These are phyloP conservation scores for Tardiomyces blankii DNA, from an alignment of 1,139 yeast species.

Conservation along the genomic window DNA sequence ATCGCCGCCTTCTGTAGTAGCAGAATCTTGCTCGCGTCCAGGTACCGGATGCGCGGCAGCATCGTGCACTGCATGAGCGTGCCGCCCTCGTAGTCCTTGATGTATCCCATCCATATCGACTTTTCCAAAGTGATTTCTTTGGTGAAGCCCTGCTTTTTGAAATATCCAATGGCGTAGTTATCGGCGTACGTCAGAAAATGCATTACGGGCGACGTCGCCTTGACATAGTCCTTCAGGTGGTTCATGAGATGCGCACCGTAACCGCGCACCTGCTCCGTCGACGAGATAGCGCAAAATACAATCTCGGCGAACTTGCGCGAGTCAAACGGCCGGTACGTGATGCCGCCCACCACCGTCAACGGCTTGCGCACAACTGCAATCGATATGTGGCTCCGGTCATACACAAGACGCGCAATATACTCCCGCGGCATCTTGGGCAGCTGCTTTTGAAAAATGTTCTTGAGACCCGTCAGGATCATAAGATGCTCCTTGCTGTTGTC, in stretches of 20 bases:
- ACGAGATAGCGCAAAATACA: conserved; percentile 94
- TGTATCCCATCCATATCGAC: conserved; percentile 94
- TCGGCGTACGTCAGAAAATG: conserved; percentile 95
- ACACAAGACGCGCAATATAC: conserved; percentile 86
- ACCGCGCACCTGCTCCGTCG: conserved; percentile 95
- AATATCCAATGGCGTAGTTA: conserved; percentile 96
- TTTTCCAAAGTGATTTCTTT: conserved; percentile 83
- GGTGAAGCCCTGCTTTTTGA: conserved; percentile 95
- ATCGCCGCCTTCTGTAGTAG: conserved; percentile 87
- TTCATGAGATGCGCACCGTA: conserved; percentile 99
- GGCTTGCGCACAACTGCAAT: conserved; percentile 95
- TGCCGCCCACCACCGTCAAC: conserved; percentile 93
- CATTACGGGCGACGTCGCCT: conserved; percentile 76
- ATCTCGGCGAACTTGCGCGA: conserved; percentile 90
- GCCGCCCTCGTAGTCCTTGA: conserved; percentile 98
- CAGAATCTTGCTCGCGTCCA: conserved; percentile 79
- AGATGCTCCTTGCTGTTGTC: conserved; percentile 80
- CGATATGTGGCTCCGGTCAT: conserved; percentile 87
- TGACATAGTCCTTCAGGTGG: conserved; percentile 89
- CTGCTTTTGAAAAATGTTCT: conserved; percentile 93
- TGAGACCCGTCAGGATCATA: conserved; percentile 87
- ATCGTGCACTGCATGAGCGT: conserved; percentile 95
- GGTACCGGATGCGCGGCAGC: conserved; percentile 78
- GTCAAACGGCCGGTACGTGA: conserved; percentile 90
- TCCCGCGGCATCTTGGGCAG: conserved; percentile 98